Percentiles rank a stretch among this genome's conserved stretches.
Conservation (phyloP, 75 land plant species). For the Pseudotsuga menziesii region DNA sequence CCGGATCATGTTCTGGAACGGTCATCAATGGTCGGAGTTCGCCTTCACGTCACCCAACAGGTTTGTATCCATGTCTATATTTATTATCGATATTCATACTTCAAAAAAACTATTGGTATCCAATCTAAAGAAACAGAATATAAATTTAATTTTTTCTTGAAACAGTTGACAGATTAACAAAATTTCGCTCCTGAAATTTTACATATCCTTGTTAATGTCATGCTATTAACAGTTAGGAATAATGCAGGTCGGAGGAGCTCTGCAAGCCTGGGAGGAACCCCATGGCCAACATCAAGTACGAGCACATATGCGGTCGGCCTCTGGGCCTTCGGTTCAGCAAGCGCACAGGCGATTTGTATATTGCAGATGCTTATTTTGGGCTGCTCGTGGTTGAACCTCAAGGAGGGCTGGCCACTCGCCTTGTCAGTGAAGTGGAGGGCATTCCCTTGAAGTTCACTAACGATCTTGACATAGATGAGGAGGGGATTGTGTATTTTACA, state of each 20-base stretch:
- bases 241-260: slow-evolving; percentile 44
- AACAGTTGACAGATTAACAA: neutral
- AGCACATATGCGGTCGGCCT: slow-evolving; percentile 66
- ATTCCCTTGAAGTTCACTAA: slow-evolving; percentile 14
- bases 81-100: too few species aligned
- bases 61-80: slow-evolving; percentile 20
- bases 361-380: slow-evolving; percentile 69
- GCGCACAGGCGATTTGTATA: slow-evolving; percentile 41
- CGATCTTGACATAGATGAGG: slow-evolving; percentile 23
- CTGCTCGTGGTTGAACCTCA: slow-evolving; percentile 42
- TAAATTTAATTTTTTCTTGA: too few species aligned
- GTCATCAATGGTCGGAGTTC: slow-evolving; percentile 51
- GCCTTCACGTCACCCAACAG: slow-evolving; percentile 49
- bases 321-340: slow-evolving; percentile 49
- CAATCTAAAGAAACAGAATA: neutral
- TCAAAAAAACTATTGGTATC: neutral
- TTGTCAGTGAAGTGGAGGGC: slow-evolving; percentile 24
- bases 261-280: slow-evolving; percentile 48
- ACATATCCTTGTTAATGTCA: neutral
- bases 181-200: neutral
- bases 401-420: slow-evolving; percentile 44
- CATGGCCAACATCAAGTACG: slow-evolving; percentile 38
- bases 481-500: slow-evolving; percentile 25
- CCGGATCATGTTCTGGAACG: slow-evolving; percentile 56
- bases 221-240: neutral